phyloP scores from a whole-genome alignment of 202 grass and related monocot species.

The Elaeis oleifera region DNA sequence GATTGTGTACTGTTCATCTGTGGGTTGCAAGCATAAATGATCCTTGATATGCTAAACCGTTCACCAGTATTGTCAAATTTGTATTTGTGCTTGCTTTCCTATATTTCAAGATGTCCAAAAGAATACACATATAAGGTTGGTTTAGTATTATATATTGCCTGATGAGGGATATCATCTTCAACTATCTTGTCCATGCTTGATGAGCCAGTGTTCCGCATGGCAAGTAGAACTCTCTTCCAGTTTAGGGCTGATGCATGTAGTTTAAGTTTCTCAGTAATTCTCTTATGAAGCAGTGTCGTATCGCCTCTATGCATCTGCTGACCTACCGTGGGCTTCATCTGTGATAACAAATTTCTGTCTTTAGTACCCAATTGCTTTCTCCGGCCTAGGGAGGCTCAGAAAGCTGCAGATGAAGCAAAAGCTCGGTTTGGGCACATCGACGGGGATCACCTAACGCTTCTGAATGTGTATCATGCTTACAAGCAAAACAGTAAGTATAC shows the following conservation, averaged over 20 bases:
- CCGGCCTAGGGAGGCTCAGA: constrained; percentile 8
- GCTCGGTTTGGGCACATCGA: constrained; percentile 86
- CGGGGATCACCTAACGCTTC: constrained; percentile 85
- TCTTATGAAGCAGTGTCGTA: constrained; percentile 7
- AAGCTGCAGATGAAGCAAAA: constrained; percentile 75
- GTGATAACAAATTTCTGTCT: constrained; percentile 23
- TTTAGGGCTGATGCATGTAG: neutral
- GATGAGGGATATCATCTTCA: constrained; percentile 38
- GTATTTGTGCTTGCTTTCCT: no score
- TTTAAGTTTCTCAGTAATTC: constrained; percentile 4
- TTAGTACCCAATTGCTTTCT: constrained; percentile 23
- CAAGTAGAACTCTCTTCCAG: constrained; percentile 29
- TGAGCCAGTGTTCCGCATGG: constrained; percentile 55
- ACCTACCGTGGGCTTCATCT: neutral
- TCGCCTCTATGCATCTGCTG: neutral
- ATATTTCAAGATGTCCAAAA: no score
- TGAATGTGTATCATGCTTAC: constrained; percentile 91
- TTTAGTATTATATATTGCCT: constrained; percentile 6
- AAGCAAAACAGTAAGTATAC: constrained; percentile 72
- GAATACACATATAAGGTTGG: no score
- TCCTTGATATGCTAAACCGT: no score
- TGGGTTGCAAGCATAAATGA: no score
- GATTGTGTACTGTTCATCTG: no score
- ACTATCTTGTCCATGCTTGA: constrained; percentile 64
- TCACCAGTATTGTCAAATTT: no score